phyloP scores from a whole-genome alignment of 768 basidiomycete genomes.

The Suillus sp. region DNA sequence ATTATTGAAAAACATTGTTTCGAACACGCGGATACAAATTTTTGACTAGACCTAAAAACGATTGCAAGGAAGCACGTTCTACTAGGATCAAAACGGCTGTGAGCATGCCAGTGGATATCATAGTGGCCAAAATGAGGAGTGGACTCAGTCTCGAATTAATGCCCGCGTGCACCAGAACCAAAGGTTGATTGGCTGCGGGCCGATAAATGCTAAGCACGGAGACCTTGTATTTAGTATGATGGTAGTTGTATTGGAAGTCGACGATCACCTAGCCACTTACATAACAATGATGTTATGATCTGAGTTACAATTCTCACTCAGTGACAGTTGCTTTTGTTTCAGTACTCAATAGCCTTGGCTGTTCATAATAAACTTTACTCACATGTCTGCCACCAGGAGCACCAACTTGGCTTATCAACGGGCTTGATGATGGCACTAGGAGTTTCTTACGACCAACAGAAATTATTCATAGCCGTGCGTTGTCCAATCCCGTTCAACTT shows the following conservation, averaged over 20 bases:
- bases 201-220: neutral
- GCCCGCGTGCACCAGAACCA: neutral
- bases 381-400: neutral
- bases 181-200: slow-evolving; percentile 1
- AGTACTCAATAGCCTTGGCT: neutral
- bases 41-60: neutral
- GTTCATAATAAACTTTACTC: neutral
- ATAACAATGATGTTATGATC: neutral
- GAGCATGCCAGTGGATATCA: slow-evolving; percentile 59
- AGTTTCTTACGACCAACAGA: neutral
- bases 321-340: neutral
- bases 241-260: neutral
- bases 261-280: neutral
- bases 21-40: slow-evolving; percentile 9
- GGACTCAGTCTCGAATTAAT: slow-evolving; percentile 55
- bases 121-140: slow-evolving; percentile 55
- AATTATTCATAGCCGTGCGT: neutral
- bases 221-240: neutral
- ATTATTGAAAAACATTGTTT: slow-evolving; percentile 10
- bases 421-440: neutral
- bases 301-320: neutral
- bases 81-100: slow-evolving; percentile 62
- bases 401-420: neutral
- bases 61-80: slow-evolving; percentile 38
- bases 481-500: neutral